A percentile compares a stretch with the other conserved stretches of the same genome.
Conservation (phyloP, 1,284 basidiomycete species). For the Omphalotus olearius region DNA sequence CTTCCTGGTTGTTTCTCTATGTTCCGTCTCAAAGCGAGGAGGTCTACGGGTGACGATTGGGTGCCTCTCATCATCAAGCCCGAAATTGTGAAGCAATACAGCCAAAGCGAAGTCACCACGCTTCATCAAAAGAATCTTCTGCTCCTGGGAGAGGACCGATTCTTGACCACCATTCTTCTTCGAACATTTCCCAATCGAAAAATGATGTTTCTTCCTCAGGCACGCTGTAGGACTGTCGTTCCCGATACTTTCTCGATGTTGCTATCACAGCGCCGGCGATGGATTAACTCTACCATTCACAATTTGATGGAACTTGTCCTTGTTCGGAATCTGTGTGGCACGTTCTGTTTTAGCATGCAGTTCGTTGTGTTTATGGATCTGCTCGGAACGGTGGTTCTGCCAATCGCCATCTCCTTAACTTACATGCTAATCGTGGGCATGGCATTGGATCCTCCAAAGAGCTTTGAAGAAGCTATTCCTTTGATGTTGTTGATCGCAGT, state of each 20-base stretch:
- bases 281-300: constrained; percentile 99
- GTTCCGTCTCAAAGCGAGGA: constrained; percentile 96
- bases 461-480: constrained; percentile 93
- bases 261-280: constrained; percentile 94
- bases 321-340: constrained; percentile 94
- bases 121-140: constrained; percentile 98
- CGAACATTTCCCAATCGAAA: constrained; percentile 97
- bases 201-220: constrained; percentile 99
- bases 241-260: constrained; percentile 94
- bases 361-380: constrained; percentile 99
- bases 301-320: constrained; percentile 99
- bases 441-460: constrained; percentile 76
- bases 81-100: constrained; percentile 97
- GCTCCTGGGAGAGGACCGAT: constrained; percentile 97
- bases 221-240: constrained; percentile 91
- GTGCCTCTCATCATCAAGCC: constrained; percentile 96
- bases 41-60: constrained; percentile 89
- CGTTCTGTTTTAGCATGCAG: constrained; percentile 97
- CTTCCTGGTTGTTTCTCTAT: constrained; percentile 99
- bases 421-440: constrained; percentile 85
- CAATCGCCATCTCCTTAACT: constrained; percentile 91
- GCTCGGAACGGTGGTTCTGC: constrained; percentile 91
- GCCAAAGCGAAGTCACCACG: constrained; percentile 89
- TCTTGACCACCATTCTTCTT: constrained; percentile 91
- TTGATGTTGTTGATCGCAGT: constrained; percentile 87